Conservation (phyloP, 805 yeast genomes). For the Yamadazyma paraphyllophila region DNA sequence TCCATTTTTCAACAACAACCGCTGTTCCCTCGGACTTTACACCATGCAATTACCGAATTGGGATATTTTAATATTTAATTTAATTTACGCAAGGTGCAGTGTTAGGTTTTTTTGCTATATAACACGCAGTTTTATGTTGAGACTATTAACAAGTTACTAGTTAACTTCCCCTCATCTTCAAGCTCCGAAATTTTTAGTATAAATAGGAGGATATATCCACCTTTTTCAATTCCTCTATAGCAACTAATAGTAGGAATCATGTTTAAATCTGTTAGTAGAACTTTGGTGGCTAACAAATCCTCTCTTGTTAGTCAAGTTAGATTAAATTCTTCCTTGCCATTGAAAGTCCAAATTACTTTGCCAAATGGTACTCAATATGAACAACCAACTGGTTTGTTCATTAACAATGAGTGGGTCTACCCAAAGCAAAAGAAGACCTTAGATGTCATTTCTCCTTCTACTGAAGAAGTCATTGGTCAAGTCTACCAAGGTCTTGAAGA, state of each 20-base stretch:
- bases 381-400: constrained; percentile 88
- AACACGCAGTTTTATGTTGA: neutral
- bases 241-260: constrained; percentile 4
- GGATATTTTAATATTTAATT: neutral
- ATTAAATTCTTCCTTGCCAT: constrained; percentile 31
- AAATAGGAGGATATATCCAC: constrained; percentile 4
- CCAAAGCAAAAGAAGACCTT: constrained; percentile 58
- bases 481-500: constrained; percentile 74
- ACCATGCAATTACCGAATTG: neutral
- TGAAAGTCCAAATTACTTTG: constrained; percentile 47
- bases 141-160: constrained; percentile 39
- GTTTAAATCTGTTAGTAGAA: constrained; percentile 8
- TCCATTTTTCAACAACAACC: neutral
- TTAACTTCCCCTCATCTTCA: constrained; percentile 47
- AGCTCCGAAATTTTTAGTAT: constrained; percentile 1
- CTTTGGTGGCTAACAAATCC: neutral
- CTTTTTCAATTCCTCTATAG: neutral
- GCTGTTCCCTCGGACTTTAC: constrained; percentile 1
- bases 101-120: neutral
- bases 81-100: neutral
- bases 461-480: constrained; percentile 66
- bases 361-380: constrained; percentile 73
- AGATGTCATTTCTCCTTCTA: constrained; percentile 63
- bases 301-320: constrained; percentile 16
- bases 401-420: constrained; percentile 75